These are phyloP conservation scores for Pseudogymnoascus verrucosus DNA, from an alignment of 2,329 filamentous ascomycete species.

Conservation along the genomic window DNA sequence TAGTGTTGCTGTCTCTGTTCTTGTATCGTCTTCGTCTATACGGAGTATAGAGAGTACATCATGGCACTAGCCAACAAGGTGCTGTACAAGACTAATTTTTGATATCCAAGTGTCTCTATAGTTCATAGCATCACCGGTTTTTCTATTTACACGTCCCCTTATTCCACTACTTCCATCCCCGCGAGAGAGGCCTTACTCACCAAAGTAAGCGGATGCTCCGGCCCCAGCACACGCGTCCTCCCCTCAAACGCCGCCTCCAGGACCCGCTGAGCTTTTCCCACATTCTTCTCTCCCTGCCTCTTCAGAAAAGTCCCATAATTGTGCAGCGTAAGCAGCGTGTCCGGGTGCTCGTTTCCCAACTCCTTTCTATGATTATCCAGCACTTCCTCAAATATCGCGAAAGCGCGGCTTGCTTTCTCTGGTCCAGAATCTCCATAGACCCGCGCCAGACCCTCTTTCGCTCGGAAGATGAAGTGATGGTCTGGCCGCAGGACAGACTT, in stretches of 20 bases:
- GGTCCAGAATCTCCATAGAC: neutral
- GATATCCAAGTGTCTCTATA: neutral
- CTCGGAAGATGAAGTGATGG: neutral
- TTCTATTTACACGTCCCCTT: neutral
- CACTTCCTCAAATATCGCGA: neutral
- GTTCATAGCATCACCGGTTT: neutral
- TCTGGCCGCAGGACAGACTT: neutral
- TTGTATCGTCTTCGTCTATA: neutral
- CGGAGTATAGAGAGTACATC: neutral
- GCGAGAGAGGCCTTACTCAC: neutral
- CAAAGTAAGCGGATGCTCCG: neutral
- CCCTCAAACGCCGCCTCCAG: neutral
- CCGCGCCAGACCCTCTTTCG: neutral
- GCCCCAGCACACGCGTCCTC: neutral
- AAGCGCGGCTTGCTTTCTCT: neutral
- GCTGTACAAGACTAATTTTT: neutral
- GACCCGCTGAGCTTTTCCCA: neutral
- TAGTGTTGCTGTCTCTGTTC: neutral
- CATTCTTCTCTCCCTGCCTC: neutral
- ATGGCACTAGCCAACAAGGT: neutral
- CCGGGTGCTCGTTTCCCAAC: neutral
- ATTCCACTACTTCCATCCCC: neutral
- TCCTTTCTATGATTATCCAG: neutral
- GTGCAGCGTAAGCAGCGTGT: neutral
- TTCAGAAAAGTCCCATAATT: neutral